phyloP scores from a whole-genome alignment of 345 rosid species.

The Trapa bicornis region DNA sequence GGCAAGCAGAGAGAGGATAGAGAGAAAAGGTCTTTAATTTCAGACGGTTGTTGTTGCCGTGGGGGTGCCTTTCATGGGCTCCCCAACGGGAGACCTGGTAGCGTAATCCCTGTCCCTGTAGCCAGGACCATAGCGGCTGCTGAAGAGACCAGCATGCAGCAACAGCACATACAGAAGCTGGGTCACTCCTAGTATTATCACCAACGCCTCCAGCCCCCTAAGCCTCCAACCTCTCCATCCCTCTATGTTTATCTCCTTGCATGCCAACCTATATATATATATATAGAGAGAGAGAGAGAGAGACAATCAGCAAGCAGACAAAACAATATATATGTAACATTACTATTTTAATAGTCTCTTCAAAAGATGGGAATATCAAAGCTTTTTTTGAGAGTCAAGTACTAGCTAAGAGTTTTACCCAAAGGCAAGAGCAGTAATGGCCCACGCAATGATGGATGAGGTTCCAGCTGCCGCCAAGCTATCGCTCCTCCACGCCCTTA shows the following conservation, averaged over 20 bases:
- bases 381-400: not conserved
- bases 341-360: no score
- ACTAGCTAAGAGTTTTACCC: slow-evolving; percentile 25
- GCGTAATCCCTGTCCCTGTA: slow-evolving; percentile 53
- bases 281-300: no score
- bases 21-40: no score
- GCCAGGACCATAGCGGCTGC: slow-evolving; percentile 75
- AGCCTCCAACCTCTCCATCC: slow-evolving; percentile 85
- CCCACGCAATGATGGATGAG: slow-evolving; percentile 59
- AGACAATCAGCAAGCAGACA: not conserved
- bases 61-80: slow-evolving; percentile 3
- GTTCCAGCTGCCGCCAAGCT: slow-evolving; percentile 76
- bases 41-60: not conserved
- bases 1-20: no score
- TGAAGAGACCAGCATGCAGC: slow-evolving; percentile 62
- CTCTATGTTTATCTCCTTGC: slow-evolving; percentile 75
- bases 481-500: slow-evolving; percentile 70
- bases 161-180: slow-evolving; percentile 48
- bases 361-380: no score
- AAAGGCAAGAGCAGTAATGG: slow-evolving; percentile 63
- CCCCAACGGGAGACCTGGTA: slow-evolving; percentile 13
- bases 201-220: slow-evolving; percentile 53
- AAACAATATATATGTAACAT: not conserved
- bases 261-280: slow-evolving; percentile 45
- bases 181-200: slow-evolving; percentile 56